These are phyloP conservation scores for Boletellus emodensis DNA, from an alignment of 768 basidiomycete species.

Conservation along the genomic window DNA sequence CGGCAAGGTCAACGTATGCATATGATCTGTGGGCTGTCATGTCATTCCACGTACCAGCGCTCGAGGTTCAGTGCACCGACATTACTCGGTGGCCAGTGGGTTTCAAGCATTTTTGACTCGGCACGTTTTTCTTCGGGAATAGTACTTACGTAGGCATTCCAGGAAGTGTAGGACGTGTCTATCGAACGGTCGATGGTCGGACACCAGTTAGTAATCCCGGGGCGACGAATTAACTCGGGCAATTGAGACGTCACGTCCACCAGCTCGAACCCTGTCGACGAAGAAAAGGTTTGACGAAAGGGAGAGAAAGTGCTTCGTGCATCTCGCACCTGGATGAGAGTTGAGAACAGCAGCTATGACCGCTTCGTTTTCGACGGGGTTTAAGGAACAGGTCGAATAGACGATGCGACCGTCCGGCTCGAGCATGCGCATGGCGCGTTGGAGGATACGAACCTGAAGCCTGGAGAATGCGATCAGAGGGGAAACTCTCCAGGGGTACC, in stretches of 20 bases:
- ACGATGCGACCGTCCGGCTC: constrained; percentile 81
- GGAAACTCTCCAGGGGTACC: background rate
- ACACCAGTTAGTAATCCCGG: constrained; percentile 76
- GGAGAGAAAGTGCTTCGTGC: background rate
- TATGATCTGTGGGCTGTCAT: background rate
- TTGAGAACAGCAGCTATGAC: constrained; percentile 84
- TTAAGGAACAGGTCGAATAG: constrained; percentile 96
- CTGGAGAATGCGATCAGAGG: constrained; percentile 38
- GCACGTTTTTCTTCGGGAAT: constrained; percentile 43
- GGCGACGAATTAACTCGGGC: constrained; percentile 67
- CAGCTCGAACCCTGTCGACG: constrained; percentile 60
- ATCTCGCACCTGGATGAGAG: constrained; percentile 53
- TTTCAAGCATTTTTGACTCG: constrained; percentile 60
- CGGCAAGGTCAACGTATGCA: background rate
- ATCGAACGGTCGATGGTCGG: constrained; percentile 60
- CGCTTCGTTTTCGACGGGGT: constrained; percentile 96
- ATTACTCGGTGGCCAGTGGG: constrained; percentile 80
- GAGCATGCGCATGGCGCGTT: constrained; percentile 89
- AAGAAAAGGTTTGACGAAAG: background rate
- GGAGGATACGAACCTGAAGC: constrained; percentile 87
- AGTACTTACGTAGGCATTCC: constrained; percentile 54
- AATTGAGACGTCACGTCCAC: constrained; percentile 73
- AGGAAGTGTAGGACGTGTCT: constrained; percentile 51
- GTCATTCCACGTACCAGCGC: constrained; percentile 54
- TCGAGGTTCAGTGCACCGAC: constrained; percentile 57